phyloP scores from a whole-genome alignment of 257 asterid genomes.

The Salvia rosmarinus region DNA sequence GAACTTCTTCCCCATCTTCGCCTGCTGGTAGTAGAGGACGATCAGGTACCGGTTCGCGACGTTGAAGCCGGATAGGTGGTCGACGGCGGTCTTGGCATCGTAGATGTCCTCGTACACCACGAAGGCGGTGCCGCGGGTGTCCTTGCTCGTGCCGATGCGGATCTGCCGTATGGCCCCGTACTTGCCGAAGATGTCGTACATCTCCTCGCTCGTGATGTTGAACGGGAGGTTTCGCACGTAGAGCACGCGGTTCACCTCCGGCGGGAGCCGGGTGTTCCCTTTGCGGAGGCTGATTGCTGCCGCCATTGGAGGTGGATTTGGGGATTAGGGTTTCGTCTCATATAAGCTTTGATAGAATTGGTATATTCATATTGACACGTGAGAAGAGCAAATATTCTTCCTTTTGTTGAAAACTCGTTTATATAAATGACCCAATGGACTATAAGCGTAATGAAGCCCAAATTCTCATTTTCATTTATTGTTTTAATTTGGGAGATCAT shows the following conservation, averaged over 20 bases:
- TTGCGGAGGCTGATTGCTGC: constrained; percentile 81
- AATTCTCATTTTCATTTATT: too few species aligned
- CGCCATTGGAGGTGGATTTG: constrained; percentile 54
- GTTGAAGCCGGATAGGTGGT: constrained; percentile 88
- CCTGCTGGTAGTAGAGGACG: constrained; percentile 91
- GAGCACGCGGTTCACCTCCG: constrained; percentile 85
- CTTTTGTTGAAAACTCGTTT: too few species aligned
- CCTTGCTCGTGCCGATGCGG: constrained; percentile 85
- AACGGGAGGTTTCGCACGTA: constrained; percentile 88
- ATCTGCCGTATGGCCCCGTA: constrained; percentile 93
- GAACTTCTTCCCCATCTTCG: constrained; percentile 92
- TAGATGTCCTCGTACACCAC: constrained; percentile 94
- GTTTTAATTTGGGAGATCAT: too few species aligned
- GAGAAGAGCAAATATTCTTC: too few species aligned
- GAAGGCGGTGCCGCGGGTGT: constrained; percentile 92
- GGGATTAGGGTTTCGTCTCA: constrained; percentile 26
- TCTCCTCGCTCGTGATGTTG: constrained; percentile 95
- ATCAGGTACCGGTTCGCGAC: constrained; percentile 85
- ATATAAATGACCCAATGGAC: too few species aligned
- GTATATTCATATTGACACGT: too few species aligned
- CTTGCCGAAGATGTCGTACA: constrained; percentile 94
- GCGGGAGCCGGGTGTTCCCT: constrained; percentile 87
- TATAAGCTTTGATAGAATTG: too few species aligned
- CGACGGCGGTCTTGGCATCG: constrained; percentile 94
- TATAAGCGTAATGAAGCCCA: too few species aligned